Conservation (phyloP, 305 asterid species). For the Rubia tinctorum region DNA sequence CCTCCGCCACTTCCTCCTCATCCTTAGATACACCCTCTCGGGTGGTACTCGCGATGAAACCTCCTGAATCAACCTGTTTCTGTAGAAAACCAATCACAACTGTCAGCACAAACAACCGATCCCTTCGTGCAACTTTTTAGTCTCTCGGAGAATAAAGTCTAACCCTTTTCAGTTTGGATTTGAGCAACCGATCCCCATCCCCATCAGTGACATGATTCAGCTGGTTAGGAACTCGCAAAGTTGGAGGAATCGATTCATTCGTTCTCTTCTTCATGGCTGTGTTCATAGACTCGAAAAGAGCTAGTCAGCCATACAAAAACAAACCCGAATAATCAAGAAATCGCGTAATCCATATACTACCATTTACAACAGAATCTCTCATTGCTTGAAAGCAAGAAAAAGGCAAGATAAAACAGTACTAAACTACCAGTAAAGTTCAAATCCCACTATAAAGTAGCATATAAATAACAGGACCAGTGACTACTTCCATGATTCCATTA, state of each 20-base stretch:
- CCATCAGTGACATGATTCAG: conserved; percentile 27
- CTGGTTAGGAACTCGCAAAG: conserved; percentile 37
- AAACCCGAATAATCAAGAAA: neutral
- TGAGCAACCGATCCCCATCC: conserved; percentile 40
- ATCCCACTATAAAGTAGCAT: conserved; percentile 20
- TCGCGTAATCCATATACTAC: neutral
- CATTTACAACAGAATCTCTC: conserved; percentile 10
- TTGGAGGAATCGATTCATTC: conserved; percentile 32
- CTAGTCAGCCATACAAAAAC: neutral
- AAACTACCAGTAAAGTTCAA: conserved; percentile 17
- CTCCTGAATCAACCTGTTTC: conserved; percentile 23
- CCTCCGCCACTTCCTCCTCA: conserved; percentile 88
- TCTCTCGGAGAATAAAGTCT: conserved; percentile 14
- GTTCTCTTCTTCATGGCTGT: conserved; percentile 65
- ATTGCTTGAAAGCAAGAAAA: conserved; percentile 21
- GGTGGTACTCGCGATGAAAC: conserved; percentile 5
- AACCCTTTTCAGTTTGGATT: conserved; percentile 59
- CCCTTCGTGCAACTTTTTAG: neutral
- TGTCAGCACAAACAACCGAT: conserved; percentile 3
- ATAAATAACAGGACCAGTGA: conserved; percentile 21
- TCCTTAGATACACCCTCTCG: conserved; percentile 48
- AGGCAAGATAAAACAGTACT: neutral
- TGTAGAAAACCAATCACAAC: conserved; percentile 27
- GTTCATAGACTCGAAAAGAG: conserved; percentile 15
- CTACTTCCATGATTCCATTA: conserved; percentile 2